Base-by-base conservation (phyloP, 2,329 filamentous ascomycete genomes). In the Fusarium sacchari region DNA sequence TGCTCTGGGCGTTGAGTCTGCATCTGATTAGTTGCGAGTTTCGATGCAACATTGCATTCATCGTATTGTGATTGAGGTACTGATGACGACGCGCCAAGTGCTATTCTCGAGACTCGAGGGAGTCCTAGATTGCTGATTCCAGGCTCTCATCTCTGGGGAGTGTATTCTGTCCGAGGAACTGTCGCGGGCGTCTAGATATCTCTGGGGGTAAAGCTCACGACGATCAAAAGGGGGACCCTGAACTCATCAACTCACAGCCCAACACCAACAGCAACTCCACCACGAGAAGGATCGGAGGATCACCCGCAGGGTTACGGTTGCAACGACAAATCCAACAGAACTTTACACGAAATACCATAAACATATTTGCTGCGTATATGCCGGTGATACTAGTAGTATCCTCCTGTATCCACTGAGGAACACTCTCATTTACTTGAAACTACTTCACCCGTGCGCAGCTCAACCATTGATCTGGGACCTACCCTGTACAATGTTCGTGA, bases 1-100 rank as follows among this genome's bases (percentile, higher is more conserved):
- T 28, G 34, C 26, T 55, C 50, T 40, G 24, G 34, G 50, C 34
- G 50, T 40, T 55, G 50, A 28, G 50, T 55, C 24, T 55, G 7
- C 44, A 32, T 37, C 40, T 67, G 49, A 39, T 67, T 71, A 44
- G 63, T 46, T 34, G 37, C 39, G 32, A 44, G 39, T 47, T 43
- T 30, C 10, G 26, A 73, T 74, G 71, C 58, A 71, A 71, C 71
- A 74, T 73, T 73, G 55, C 58, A 73, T 67, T 40, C 14, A 22
- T 40, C 17, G 43, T 57, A 65, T 50, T 58, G 56, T 58, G 56
- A 68, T 43, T 43, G 39, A 37, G 56, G 50, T 24, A 28, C 28
- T 60, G 58, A 49, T 62, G 43, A 67, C 63, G 57, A 71, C 42
- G 56, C 28, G 36, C 49, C 36, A 36, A 53, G 36, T 47, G 46